Conservation (phyloP, 768 basidiomycete species). For the Leccinellum luteum region DNA sequence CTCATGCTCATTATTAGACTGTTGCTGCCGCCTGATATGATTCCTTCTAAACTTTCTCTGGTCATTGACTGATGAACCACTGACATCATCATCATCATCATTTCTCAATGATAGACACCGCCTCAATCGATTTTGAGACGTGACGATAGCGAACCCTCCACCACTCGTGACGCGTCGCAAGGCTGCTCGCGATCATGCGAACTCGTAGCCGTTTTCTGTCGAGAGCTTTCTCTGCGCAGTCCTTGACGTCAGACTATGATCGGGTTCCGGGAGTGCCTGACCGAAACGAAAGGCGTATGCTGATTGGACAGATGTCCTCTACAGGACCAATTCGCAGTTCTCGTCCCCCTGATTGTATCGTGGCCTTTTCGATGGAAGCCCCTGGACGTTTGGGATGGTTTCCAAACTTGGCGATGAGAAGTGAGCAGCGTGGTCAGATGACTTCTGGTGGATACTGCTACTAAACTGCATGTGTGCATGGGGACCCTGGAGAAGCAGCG, state of each 20-base stretch:
- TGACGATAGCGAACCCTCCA: constrained; percentile 8
- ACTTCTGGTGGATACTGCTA: neutral
- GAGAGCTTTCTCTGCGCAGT: constrained; percentile 18
- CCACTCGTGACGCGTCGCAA: neutral
- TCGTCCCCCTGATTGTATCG: neutral
- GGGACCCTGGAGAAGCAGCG: neutral
- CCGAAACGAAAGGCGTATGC: neutral
- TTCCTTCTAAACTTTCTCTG: constrained; percentile 13
- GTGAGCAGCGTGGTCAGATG: neutral
- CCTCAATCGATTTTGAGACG: constrained; percentile 4
- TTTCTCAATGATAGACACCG: constrained; percentile 13
- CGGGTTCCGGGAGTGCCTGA: neutral
- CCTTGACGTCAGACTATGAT: constrained; percentile 26
- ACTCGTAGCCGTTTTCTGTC: constrained; percentile 10
- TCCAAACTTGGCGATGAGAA: neutral
- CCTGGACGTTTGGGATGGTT: neutral
- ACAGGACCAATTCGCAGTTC: neutral
- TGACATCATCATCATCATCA: constrained; percentile 24
- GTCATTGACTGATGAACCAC: constrained; percentile 3
- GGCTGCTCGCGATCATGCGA: constrained; percentile 2
- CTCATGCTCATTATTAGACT: constrained; percentile 9
- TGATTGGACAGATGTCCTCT: neutral
- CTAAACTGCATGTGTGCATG: neutral
- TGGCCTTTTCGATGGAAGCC: neutral
- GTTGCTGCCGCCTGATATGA: neutral